phyloP scores from a whole-genome alignment of 495 filamentous ascomycete species.

The Trichoderma reesei region DNA sequence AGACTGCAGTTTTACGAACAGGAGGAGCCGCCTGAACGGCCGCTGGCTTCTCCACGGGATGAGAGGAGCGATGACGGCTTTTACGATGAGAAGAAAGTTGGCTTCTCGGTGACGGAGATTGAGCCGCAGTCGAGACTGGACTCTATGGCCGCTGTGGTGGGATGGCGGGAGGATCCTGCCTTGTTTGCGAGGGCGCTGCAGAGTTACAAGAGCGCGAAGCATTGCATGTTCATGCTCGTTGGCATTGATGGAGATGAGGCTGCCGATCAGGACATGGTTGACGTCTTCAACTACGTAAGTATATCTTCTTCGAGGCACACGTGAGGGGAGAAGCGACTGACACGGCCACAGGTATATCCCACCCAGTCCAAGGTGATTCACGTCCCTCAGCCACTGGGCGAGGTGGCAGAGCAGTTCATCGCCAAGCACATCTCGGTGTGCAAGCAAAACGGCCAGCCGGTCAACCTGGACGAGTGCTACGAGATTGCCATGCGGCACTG shows the following conservation, averaged over 20 bases:
- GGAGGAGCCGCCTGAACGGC: neutral
- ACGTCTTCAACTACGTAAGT: constrained; percentile 1
- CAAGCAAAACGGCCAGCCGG: constrained; percentile 1
- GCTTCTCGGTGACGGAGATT: neutral
- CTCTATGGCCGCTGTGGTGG: neutral
- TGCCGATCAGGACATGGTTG: neutral
- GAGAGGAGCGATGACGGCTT: neutral
- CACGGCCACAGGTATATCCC: neutral
- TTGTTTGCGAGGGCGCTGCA: neutral
- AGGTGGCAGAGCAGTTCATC: constrained; percentile 3
- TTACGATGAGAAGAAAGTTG: neutral
- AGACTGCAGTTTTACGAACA: neutral
- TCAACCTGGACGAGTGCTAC: neutral
- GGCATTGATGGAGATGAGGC: constrained; percentile 1
- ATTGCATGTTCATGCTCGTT: neutral
- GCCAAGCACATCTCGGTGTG: neutral
- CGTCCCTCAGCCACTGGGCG: neutral
- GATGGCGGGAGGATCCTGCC: constrained; percentile 2
- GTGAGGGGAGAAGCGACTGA: neutral
- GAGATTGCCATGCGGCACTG: neutral
- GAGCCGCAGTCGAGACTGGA: neutral
- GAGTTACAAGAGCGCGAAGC: neutral
- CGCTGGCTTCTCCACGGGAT: neutral
- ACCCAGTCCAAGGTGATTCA: neutral
- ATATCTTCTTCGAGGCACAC: neutral